Evolutionary conservation across 2,329 filamentous ascomycete species (phyloP), one percentile per base, ranked within the genome.

Genomic region (Aspergillaceae sp.): DNA sequence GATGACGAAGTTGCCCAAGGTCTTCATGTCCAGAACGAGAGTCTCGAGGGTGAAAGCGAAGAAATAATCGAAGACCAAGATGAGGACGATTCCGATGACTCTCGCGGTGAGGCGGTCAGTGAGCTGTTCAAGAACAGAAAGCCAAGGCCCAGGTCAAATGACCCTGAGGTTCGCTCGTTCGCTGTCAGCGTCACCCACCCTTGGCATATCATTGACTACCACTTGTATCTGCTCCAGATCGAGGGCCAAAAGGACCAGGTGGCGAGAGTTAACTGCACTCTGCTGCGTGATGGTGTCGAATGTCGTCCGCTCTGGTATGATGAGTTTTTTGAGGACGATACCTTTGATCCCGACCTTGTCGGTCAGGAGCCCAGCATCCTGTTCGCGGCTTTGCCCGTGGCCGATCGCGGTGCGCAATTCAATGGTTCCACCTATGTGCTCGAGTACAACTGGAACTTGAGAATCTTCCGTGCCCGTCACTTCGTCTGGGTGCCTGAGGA

Each of bases 201-300:
- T 5, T 65, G 59, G 60, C 52, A 55, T 7, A 50, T 63, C 9
- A 45, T 64, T 6, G 63, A 66, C 46, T 66, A 62, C 29, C 53
- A 64, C 11, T 43, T 66, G 10, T 64, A 64, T 38, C 56, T 66
- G 7, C 49, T 49, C 10, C 43, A 46, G n/a, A 48, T 59, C 28
- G 62, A 66, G 36, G 44, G 36, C 4, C 49, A 47, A 6, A 54
- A 49, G 38, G 52, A 56, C 11, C 35, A 30, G 11, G n/a, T 50
- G 10, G 36, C 28, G 3, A 50, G 61, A 5, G 48, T 52, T 5
- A 51, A 56, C 7, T 43, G 54, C n/a, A 54, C 54, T 51, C 55
- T 56, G 40, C 41, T 66, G 10, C 50, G 58, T 28, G 56, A 60
- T 35, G 56, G 50, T 6, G 41, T 53, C 9, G 56, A 60, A 5